phyloP scores from a whole-genome alignment of 2,329 filamentous ascomycete genomes.

The Aspergillus terreus region DNA sequence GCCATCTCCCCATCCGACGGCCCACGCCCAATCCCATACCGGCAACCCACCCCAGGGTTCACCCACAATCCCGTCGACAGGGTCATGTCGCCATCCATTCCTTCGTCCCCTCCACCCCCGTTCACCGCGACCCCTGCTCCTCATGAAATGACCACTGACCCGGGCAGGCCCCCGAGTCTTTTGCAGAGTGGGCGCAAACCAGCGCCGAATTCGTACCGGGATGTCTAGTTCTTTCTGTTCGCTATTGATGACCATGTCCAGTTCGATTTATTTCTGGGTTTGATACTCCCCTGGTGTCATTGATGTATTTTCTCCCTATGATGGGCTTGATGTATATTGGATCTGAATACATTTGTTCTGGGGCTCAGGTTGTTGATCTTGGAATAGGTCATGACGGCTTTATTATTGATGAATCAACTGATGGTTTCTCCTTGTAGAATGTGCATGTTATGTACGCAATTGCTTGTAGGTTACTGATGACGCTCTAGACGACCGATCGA shows the following conservation, averaged over 20 bases:
- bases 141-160: conserved; percentile 17
- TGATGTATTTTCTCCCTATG: background rate
- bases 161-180: conserved; percentile 37
- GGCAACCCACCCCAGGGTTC: conserved; percentile 15
- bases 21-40: conserved; percentile 13
- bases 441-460: no score
- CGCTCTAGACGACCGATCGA: no score
- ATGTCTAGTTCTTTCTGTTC: conserved; percentile 23
- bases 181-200: conserved; percentile 39
- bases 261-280: background rate
- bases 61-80: conserved; percentile 3
- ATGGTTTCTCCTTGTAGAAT: no score
- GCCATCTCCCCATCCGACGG: background rate
- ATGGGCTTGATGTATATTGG: background rate
- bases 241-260: conserved; percentile 1
- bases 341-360: background rate
- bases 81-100: conserved; percentile 20
- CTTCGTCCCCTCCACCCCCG: conserved; percentile 29
- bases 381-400: no score
- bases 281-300: background rate
- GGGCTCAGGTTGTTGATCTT: no score
- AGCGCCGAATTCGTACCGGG: conserved; percentile 30
- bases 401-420: no score
- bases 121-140: conserved; percentile 19
- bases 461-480: no score